phyloP scores from a whole-genome alignment of 768 basidiomycete species.

The Russula brevipes region DNA sequence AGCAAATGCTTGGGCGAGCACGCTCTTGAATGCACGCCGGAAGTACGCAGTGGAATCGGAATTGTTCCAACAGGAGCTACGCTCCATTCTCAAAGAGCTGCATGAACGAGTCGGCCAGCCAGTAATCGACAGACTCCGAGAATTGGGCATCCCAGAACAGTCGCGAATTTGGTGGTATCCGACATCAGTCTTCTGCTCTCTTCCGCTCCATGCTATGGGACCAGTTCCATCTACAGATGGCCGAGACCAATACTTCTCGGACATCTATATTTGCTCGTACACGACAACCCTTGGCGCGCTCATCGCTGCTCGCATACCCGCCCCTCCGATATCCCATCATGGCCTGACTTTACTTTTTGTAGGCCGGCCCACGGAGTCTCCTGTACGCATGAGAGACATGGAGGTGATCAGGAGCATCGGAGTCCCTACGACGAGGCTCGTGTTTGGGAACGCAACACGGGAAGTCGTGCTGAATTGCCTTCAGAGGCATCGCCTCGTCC shows the following conservation, averaged over 20 bases:
- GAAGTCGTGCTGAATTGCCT: neutral
- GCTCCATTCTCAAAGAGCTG: neutral
- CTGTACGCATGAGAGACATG: neutral
- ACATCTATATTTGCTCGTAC: constrained; percentile 20
- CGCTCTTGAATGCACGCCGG: neutral
- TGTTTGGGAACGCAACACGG: neutral
- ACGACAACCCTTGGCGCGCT: constrained; percentile 9
- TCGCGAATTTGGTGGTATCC: constrained; percentile 16
- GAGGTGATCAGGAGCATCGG: neutral
- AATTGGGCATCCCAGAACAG: neutral
- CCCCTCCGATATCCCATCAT: neutral
- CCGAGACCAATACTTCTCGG: neutral
- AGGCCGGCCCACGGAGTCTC: neutral
- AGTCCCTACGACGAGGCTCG: neutral
- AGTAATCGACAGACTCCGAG: constrained; percentile 1
- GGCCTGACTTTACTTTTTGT: constrained; percentile 1
- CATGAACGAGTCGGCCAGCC: constrained; percentile 8
- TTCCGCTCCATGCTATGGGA: constrained; percentile 21
- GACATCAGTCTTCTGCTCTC: neutral
- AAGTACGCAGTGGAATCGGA: neutral
- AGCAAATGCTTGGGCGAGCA: neutral
- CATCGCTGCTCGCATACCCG: neutral
- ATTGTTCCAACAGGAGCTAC: neutral
- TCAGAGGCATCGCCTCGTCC: neutral
- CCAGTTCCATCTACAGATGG: neutral